Percentiles rank a stretch among this genome's conserved stretches.
phyloP scores from a whole-genome alignment of 495 filamentous ascomycete species.

The Halenospora varia region DNA sequence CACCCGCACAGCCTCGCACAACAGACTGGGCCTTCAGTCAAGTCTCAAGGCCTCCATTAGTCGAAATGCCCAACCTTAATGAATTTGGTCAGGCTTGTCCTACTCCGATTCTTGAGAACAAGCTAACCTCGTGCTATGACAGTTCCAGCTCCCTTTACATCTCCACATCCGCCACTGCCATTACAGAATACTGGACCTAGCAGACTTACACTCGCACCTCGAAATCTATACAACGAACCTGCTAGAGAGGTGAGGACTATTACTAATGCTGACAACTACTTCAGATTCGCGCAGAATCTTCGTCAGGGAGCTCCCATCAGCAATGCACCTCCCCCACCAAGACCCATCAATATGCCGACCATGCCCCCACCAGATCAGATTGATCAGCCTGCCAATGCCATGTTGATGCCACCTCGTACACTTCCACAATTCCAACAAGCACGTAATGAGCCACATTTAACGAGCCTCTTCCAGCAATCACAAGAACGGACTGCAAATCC shows the following conservation, averaged over 20 bases:
- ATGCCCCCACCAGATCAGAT: not conserved
- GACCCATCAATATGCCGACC: not conserved
- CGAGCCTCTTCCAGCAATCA: slow-evolving; percentile 1
- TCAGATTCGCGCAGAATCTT: slow-evolving; percentile 23
- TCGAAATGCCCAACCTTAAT: slow-evolving; percentile 5
- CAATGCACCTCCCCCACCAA: not conserved
- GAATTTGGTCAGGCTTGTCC: slow-evolving; percentile 5
- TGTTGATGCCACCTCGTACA: slow-evolving; percentile 5
- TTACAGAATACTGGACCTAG: not conserved
- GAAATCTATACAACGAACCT: slow-evolving; percentile 8
- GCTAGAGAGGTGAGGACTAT: slow-evolving; percentile 12
- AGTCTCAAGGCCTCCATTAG: slow-evolving; percentile 3
- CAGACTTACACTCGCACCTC: slow-evolving; percentile 19
- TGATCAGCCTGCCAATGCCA: slow-evolving; percentile 13
- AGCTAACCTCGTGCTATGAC: not conserved
- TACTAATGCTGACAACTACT: slow-evolving; percentile 21
- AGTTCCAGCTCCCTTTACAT: slow-evolving; percentile 1
- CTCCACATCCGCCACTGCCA: not conserved
- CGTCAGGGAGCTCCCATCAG: slow-evolving; percentile 6
- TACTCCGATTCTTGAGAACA: not conserved
- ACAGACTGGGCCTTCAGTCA: slow-evolving; percentile 1
- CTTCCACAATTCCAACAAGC: not conserved
- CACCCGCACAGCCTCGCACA: not conserved
- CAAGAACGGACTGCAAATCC: slow-evolving; percentile 21
- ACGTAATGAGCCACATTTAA: not conserved